Evolutionary conservation across 2,329 filamentous ascomycete genomes (phyloP).

Genomic region (Sordariomycetes sp.): DNA sequence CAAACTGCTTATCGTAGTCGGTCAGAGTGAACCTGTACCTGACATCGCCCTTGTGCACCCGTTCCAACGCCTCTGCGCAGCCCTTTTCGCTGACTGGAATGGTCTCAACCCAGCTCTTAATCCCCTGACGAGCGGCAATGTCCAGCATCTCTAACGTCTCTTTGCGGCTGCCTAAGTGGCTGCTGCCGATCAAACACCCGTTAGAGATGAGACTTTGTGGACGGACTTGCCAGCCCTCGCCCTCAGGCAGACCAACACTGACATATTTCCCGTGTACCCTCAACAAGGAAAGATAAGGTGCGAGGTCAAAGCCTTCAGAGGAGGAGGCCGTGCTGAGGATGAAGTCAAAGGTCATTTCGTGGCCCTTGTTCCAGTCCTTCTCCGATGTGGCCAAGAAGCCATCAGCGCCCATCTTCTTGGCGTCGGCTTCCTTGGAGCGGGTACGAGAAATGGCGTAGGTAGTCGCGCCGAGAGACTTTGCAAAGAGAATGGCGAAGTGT

Average conservation of each 20-base stretch:
- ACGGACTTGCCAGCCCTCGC: not conserved
- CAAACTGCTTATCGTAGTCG: conserved; percentile 13
- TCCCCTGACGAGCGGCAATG: conserved; percentile 39
- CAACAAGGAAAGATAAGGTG: conserved; percentile 49
- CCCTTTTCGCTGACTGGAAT: conserved; percentile 8
- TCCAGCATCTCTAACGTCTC: conserved; percentile 47
- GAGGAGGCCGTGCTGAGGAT: conserved; percentile 50
- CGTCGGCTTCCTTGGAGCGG: conserved; percentile 45
- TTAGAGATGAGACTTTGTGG: conserved; percentile 38
- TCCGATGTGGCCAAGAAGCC: conserved; percentile 48
- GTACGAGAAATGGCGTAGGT: conserved; percentile 47
- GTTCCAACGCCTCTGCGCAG: conserved; percentile 6
- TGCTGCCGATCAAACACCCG: conserved; percentile 33
- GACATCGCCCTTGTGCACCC: conserved; percentile 7
- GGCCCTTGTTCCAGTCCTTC: conserved; percentile 38
- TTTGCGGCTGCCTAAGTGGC: conserved; percentile 30
- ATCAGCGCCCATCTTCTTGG: conserved; percentile 42
- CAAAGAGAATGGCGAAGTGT: conserved; percentile 58
- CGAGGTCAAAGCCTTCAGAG: conserved; percentile 43
- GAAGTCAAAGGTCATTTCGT: conserved; percentile 55
- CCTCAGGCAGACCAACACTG: conserved; percentile 34
- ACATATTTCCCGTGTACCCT: conserved; percentile 49
- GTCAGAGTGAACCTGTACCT: conserved; percentile 12
- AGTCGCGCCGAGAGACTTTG: conserved; percentile 53
- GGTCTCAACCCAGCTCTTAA: conserved; percentile 41